Conservation (phyloP, 306 rosid genomes). For the Sphenostylis stenocarpa region DNA sequence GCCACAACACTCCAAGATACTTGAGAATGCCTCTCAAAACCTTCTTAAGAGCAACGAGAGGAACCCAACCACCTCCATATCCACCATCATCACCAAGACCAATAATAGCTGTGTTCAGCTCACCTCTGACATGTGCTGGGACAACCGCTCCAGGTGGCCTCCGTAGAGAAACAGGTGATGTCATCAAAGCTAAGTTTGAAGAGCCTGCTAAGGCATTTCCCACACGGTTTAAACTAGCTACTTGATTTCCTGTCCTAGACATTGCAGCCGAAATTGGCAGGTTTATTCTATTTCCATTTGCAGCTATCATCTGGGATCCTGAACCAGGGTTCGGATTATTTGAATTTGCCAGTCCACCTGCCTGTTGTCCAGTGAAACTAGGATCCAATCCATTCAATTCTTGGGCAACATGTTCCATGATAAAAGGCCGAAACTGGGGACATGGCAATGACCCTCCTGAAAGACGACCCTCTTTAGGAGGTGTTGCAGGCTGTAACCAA, state of each 20-base stretch:
- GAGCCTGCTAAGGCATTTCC: slow-evolving; percentile 85
- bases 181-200: slow-evolving; percentile 70
- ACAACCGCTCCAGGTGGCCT: slow-evolving; percentile 92
- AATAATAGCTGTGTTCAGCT: slow-evolving; percentile 95
- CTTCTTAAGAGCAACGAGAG: slow-evolving; percentile 97
- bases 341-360: slow-evolving; percentile 66
- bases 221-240: slow-evolving; percentile 66
- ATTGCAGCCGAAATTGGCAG: slow-evolving; percentile 70
- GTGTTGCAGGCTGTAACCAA: slow-evolving; percentile 99
- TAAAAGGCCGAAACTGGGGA: slow-evolving; percentile 98
- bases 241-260: slow-evolving; percentile 79
- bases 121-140: slow-evolving; percentile 97
- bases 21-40: slow-evolving; percentile 96
- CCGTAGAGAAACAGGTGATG: slow-evolving; percentile 65
- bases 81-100: slow-evolving; percentile 99
- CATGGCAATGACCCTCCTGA: slow-evolving; percentile 96
- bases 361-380: slow-evolving; percentile 69
- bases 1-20: slow-evolving; percentile 98
- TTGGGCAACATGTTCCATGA: slow-evolving; percentile 99
- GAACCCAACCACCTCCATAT: slow-evolving; percentile 99
- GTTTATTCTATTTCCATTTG: slow-evolving; percentile 79
- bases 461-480: slow-evolving; percentile 83
- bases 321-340: slow-evolving; percentile 69
- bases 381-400: slow-evolving; percentile 94
- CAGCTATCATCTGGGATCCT: slow-evolving; percentile 62